phyloP scores from a whole-genome alignment of 2,329 filamentous ascomycete genomes.

The Phialophora macrospora region DNA sequence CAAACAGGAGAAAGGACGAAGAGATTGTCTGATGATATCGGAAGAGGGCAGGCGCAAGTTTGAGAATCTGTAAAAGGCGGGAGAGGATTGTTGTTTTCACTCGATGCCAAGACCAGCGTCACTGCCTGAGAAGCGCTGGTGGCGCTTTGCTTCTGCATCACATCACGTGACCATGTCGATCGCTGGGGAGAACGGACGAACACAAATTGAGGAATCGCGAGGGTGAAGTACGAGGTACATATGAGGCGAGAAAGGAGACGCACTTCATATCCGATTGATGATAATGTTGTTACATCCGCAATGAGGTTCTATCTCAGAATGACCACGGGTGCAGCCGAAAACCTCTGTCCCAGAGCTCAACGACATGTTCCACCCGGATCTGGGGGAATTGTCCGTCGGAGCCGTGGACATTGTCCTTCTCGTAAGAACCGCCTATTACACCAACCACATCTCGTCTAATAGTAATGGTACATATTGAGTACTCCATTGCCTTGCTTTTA shows the following conservation, averaged over 20 bases:
- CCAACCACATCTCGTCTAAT: background rate
- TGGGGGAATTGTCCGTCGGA: background rate
- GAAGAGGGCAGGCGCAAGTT: slow-evolving; percentile 20
- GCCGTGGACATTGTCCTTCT: background rate
- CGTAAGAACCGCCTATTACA: background rate
- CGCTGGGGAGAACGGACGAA: too few relatives aligned
- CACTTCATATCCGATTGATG: background rate
- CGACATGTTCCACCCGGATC: background rate
- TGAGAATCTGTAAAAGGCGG: slow-evolving; percentile 12
- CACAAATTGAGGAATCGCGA: background rate
- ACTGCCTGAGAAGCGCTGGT: slow-evolving; percentile 8
- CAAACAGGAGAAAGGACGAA: slow-evolving; percentile 4
- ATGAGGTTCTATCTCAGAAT: background rate
- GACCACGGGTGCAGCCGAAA: background rate
- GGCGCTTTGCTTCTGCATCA: slow-evolving; percentile 2
- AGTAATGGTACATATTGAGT: background rate
- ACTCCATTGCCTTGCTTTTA: background rate
- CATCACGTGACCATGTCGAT: slow-evolving; percentile 2
- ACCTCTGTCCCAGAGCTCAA: background rate
- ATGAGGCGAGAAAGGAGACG: background rate
- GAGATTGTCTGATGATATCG: slow-evolving; percentile 19
- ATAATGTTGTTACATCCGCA: background rate
- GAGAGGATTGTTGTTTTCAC: slow-evolving; percentile 27
- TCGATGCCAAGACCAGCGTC: slow-evolving; percentile 11
- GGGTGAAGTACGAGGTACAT: background rate